Percentiles rank a stretch among this genome's conserved stretches.
Conservation (phyloP, 257 asterid species). For the Perilla frutescens region DNA sequence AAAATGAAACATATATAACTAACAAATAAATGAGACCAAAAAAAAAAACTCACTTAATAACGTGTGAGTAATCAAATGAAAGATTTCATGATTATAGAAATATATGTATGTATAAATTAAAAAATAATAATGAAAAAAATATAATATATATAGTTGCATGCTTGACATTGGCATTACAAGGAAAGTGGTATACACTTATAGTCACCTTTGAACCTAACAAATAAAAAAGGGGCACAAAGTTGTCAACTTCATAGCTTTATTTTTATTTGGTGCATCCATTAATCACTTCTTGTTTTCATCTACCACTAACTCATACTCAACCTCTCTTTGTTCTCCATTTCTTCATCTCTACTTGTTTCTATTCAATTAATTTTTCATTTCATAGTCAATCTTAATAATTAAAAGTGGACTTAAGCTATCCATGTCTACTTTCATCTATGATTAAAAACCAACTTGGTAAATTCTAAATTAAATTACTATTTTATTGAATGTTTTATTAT, state of each 20-base stretch:
- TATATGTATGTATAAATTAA: no score
- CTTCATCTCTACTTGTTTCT: slow-evolving; percentile 20
- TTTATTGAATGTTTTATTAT: no score
- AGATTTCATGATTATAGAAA: no score
- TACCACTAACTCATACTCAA: slow-evolving; percentile 47
- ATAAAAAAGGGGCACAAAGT: slow-evolving; percentile 49
- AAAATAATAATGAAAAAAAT: not conserved
- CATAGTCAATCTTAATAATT: slow-evolving; percentile 19
- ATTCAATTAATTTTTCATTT: slow-evolving; percentile 15
- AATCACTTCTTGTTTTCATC: slow-evolving; percentile 42
- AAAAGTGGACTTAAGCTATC: not conserved
- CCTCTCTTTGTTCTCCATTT: slow-evolving; percentile 35
- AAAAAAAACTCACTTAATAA: no score
- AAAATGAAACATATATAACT: no score
- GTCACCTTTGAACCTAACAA: slow-evolving; percentile 58
- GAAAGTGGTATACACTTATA: slow-evolving; percentile 39
- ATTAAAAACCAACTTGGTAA: no score
- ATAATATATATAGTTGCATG: slow-evolving; percentile 26
- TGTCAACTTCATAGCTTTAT: slow-evolving; percentile 51
- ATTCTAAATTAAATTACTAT: no score
- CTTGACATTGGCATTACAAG: slow-evolving; percentile 36
- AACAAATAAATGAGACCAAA: no score
- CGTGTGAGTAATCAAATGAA: no score
- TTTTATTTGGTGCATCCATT: slow-evolving; percentile 48
- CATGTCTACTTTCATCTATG: not conserved